Base-by-base conservation (phyloP, 1,284 basidiomycete genomes). In the Heterobasidion irregulare region DNA sequence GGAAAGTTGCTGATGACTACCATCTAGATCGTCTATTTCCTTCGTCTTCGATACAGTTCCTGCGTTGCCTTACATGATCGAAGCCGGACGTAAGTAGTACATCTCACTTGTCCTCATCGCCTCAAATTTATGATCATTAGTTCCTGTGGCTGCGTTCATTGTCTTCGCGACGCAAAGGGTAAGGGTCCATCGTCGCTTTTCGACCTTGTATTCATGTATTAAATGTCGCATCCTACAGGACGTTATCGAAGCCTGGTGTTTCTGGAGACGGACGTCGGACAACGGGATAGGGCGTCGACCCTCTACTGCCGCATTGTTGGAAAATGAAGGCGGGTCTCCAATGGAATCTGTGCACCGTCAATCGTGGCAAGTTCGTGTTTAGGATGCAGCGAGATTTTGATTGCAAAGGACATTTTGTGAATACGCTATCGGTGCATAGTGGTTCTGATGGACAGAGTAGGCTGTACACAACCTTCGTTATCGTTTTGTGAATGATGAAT, bases 121-220 rank as follows among this genome's bases (percentile, higher is more conserved):
- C 6, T 62, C 56, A 47, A 26, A 54, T 16, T 49, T 2, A 49
- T 36, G 26, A 26, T 26, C 26, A 26, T 26, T 26, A 75, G 76
- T 81, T 18, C 78, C 79, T 2, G 58, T 79, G 9, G 68, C 65
- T 0, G 72, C 74, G 6, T 69, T 75, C 55, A 57, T 78, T 26
- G 64, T 78, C 2, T 77, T 81, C 60, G 78, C 76, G 18, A 67
- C 70, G n/a, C 76, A 77, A 58, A 68, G 70, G 68, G 78, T 74
- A 57, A 44, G 67, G 50, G 10, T 10, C 9, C 9, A 35, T 43
- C n/a, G 47, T 32, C 26, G n/a, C 5, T 3, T 33, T 35, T 50
- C 8, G 26, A 5, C 26, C 6, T 9, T 26, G 5, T 15, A 16
- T 15, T 9, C 6, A 38, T 26, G 5, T 15, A 47, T 47, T 50